Conservation (phyloP, 1,284 basidiomycete species). For the Mycena citricolor region DNA sequence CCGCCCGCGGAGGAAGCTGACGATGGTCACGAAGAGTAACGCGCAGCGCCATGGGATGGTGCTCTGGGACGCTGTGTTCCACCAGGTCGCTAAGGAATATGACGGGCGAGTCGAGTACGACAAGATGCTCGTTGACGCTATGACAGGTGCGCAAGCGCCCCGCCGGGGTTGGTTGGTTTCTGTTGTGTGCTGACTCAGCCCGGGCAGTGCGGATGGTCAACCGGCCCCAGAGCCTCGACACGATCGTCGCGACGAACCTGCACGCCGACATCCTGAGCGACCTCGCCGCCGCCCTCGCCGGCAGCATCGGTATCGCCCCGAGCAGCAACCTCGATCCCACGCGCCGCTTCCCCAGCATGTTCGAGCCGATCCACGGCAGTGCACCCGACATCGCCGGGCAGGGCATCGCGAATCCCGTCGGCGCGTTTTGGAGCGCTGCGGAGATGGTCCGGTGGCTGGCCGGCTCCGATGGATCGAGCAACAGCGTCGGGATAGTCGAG, state of each 20-base stretch:
- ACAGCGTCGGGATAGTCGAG: conserved; percentile 15
- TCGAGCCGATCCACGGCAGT: conserved; percentile 60
- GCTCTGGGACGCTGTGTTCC: conserved; percentile 48
- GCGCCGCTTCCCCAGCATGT: conserved; percentile 42
- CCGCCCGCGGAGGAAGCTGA: conserved; percentile 50
- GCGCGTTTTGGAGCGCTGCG: conserved; percentile 57
- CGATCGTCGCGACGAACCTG: conserved; percentile 54
- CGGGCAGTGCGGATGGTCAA: conserved; percentile 47
- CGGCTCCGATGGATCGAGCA: conserved; percentile 19
- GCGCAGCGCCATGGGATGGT: conserved; percentile 48
- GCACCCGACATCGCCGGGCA: conserved; percentile 77
- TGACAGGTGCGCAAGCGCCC: conserved; percentile 28
- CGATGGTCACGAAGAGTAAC: conserved; percentile 53
- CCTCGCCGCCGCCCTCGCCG: conserved; percentile 53
- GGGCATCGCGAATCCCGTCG: conserved; percentile 76
- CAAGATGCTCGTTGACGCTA: conserved; percentile 53
- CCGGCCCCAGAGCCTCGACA: conserved; percentile 51
- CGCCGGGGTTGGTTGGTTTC: neutral
- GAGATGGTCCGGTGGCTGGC: conserved; percentile 45
- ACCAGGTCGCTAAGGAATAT: conserved; percentile 48
- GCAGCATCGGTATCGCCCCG: conserved; percentile 59
- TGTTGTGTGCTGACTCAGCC: conserved; percentile 1
- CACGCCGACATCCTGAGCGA: conserved; percentile 58
- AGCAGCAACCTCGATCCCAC: conserved; percentile 56
- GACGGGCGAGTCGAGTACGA: conserved; percentile 49